Evolutionary conservation across 1,139 yeast species (phyloP).

Genomic region (Pichia sp.): DNA sequence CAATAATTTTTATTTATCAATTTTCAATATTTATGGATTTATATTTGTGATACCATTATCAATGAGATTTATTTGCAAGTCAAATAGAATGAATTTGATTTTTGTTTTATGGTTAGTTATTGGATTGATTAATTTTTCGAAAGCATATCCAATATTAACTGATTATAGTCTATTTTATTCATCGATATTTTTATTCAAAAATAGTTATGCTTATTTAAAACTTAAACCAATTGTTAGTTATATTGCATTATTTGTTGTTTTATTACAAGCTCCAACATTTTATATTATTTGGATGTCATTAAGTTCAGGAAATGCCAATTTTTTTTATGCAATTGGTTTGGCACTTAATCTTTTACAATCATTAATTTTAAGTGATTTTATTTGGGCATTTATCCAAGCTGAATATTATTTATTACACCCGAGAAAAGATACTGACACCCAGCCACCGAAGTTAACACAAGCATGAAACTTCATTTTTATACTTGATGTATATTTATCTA

Average conservation of each 20-base stretch:
- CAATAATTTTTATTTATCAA: slow-evolving; percentile 72
- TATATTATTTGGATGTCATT: slow-evolving; percentile 91
- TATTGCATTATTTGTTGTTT: slow-evolving; percentile 23
- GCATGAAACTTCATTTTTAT: slow-evolving; percentile 20
- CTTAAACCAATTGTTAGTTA: slow-evolving; percentile 25
- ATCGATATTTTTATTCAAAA: slow-evolving; percentile 24
- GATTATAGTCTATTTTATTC: slow-evolving; percentile 62
- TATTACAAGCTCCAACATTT: slow-evolving; percentile 75
- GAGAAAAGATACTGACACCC: slow-evolving; percentile 21
- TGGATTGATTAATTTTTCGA: slow-evolving; percentile 67
- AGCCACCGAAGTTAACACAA: slow-evolving; percentile 39
- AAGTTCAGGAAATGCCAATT: slow-evolving; percentile 89
- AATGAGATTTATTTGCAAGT: slow-evolving; percentile 43
- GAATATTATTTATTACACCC: slow-evolving; percentile 50
- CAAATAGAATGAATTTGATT: slow-evolving; percentile 34
- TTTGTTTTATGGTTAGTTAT: slow-evolving; percentile 58
- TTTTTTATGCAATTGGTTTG: slow-evolving; percentile 88
- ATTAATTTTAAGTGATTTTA: slow-evolving; percentile 63
- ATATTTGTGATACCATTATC: slow-evolving; percentile 71
- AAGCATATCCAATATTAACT: slow-evolving; percentile 83
- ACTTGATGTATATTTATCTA: background rate
- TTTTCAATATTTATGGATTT: slow-evolving; percentile 72
- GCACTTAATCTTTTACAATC: slow-evolving; percentile 72
- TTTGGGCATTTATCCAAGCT: slow-evolving; percentile 71
- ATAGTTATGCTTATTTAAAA: slow-evolving; percentile 22